A percentile compares a stretch with the other conserved stretches of the same genome.
Conservation (phyloP, 2,329 filamentous ascomycete species). For the Fusarium buharicum region DNA sequence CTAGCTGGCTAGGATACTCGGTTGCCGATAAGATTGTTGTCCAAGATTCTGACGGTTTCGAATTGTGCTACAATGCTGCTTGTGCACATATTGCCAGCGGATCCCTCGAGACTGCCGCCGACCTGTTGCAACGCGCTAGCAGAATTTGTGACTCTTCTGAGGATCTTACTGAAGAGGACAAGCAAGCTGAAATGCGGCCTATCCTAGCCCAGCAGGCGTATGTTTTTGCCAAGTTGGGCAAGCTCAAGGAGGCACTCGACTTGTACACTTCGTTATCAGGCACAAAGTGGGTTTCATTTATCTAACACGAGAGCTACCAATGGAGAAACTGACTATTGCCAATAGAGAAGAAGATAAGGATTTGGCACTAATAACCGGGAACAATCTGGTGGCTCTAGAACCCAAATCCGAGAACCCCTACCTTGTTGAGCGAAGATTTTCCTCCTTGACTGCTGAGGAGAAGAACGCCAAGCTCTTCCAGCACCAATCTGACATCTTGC, state of each 20-base stretch:
- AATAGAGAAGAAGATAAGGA: conserved; percentile 73
- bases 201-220: conserved; percentile 82
- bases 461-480: conserved; percentile 74
- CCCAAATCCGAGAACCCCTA: conserved; percentile 69
- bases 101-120: conserved; percentile 70
- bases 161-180: conserved; percentile 78
- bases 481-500: conserved; percentile 69
- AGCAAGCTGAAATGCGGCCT: conserved; percentile 76
- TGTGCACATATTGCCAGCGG: conserved; percentile 77
- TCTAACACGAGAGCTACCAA: not conserved
- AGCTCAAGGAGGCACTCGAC: conserved; percentile 70
- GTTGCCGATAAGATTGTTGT: conserved; percentile 61
- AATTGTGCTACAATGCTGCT: conserved; percentile 83
- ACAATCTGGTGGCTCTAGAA: conserved; percentile 65
- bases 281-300: conserved; percentile 63
- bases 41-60: conserved; percentile 76
- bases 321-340: conserved; percentile 32
- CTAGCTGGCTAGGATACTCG: conserved; percentile 71
- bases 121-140: conserved; percentile 75
- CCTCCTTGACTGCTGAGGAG: conserved; percentile 62
- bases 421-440: conserved; percentile 70
- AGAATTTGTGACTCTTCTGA: conserved; percentile 78
- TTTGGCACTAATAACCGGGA: conserved; percentile 72
- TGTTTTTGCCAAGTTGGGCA: conserved; percentile 73
- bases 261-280: conserved; percentile 71